Percentiles rank a stretch among this genome's conserved stretches.
Conservation (phyloP, 352 stramenopile genomes). For the Phytophthora pistaciae region DNA sequence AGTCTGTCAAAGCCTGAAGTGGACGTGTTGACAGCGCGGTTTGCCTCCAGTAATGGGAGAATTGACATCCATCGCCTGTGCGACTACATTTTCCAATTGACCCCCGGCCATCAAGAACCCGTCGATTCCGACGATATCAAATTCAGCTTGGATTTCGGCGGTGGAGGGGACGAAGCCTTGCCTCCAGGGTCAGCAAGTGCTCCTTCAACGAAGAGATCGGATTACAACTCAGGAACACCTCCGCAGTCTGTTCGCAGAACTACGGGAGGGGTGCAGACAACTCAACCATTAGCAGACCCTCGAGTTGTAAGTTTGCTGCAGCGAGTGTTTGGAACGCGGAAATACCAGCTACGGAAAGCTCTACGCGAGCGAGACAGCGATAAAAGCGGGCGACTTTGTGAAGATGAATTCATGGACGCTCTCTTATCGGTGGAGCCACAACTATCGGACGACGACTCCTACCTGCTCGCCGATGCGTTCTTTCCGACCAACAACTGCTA, state of each 20-base stretch:
- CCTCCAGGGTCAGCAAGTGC: conserved; percentile 8
- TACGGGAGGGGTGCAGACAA: conserved; percentile 3
- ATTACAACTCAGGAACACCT: conserved; percentile 3
- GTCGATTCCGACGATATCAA: conserved; percentile 27
- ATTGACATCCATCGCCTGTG: conserved; percentile 51
- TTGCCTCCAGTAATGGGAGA: conserved; percentile 32
- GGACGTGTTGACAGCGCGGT: conserved; percentile 37
- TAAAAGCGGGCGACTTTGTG: conserved; percentile 59
- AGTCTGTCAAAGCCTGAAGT: conserved; percentile 42
- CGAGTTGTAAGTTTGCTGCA: conserved; percentile 58
- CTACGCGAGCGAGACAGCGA: conserved; percentile 66
- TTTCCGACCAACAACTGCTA: conserved; percentile 79
- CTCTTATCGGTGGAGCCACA: conserved; percentile 61
- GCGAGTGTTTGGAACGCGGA: conserved; percentile 61
- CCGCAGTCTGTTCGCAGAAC: conserved; percentile 18
- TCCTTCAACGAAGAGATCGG: conserved; percentile 15
- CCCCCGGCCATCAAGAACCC: conserved; percentile 13
- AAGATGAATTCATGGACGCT: conserved; percentile 86
- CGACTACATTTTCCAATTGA: conserved; percentile 47
- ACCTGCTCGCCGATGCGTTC: conserved; percentile 72
- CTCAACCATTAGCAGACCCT: conserved; percentile 20
- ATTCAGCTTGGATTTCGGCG: conserved; percentile 19
- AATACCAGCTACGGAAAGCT: conserved; percentile 79
- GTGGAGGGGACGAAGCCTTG: conserved; percentile 27
- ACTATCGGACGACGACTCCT: conserved; percentile 80